These are phyloP conservation scores for Microthlaspi erraticum DNA, from an alignment of 345 rosid genomes.

Conservation along the genomic window DNA sequence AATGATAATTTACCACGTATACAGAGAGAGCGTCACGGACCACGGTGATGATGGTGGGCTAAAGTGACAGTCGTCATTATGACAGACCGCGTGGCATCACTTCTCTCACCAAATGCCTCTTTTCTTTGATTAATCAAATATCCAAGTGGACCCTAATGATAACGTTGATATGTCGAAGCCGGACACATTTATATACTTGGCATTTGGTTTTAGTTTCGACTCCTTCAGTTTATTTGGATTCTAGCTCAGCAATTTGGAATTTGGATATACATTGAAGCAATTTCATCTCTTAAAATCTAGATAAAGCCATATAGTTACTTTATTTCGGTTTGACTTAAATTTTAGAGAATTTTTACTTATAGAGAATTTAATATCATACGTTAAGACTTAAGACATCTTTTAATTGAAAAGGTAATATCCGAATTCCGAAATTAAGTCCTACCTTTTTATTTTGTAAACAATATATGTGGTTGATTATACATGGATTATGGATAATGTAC, in stretches of 20 bases:
- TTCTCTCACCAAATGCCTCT: slow-evolving; percentile 32
- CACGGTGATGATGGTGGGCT: slow-evolving; percentile 37
- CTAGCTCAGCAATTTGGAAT: slow-evolving; percentile 21
- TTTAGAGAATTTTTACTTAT: not conserved
- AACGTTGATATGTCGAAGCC: slow-evolving; percentile 21
- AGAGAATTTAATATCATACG: not conserved
- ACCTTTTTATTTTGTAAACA: not conserved
- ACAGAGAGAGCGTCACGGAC: slow-evolving; percentile 24
- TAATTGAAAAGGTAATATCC: not conserved
- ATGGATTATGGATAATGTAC: not conserved
- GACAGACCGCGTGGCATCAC: slow-evolving; percentile 41
- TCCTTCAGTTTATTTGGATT: slow-evolving; percentile 8
- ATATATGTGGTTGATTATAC: not conserved
- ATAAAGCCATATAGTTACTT: not conserved
- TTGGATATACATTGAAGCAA: not conserved
- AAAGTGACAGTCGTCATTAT: slow-evolving; percentile 44
- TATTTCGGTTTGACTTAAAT: not conserved
- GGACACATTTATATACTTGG: slow-evolving; percentile 17
- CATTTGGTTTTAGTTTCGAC: slow-evolving; percentile 5
- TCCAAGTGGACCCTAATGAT: slow-evolving; percentile 33
- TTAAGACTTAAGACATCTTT: not conserved
- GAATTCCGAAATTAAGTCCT: slow-evolving; percentile 3
- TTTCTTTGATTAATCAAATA: slow-evolving; percentile 7
- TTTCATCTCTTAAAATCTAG: not conserved
- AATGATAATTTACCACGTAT: slow-evolving; percentile 9